A percentile compares a stretch with the other conserved stretches of the same genome.
phyloP scores from a whole-genome alignment of 2,329 filamentous ascomycete species.

The Cladophialophora carrionii region DNA sequence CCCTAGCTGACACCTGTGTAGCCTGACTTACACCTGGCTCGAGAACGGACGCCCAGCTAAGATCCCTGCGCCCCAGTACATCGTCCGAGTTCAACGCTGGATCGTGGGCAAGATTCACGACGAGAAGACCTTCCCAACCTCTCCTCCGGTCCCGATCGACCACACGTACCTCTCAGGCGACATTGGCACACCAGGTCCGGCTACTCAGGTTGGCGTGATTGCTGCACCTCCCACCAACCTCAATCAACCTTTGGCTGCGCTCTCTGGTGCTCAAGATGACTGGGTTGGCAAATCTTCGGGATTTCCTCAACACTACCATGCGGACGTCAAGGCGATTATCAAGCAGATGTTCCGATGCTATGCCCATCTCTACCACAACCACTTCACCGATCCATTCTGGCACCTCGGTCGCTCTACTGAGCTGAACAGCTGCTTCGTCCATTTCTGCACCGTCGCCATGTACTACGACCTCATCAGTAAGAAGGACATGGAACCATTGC shows the following conservation, averaged over 20 bases:
- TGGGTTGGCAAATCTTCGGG: constrained; percentile 93
- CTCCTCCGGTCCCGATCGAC: constrained; percentile 66
- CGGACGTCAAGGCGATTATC: constrained; percentile 91
- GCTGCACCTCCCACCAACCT: constrained; percentile 48
- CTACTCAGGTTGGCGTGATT: constrained; percentile 36
- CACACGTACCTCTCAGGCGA: constrained; percentile 60
- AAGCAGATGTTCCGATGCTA: constrained; percentile 99
- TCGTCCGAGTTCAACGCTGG: constrained; percentile 95
- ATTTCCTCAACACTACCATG: constrained; percentile 86
- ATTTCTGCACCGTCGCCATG: constrained; percentile 79
- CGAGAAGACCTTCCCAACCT: constrained; percentile 84
- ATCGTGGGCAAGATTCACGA: constrained; percentile 96
- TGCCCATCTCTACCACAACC: constrained; percentile 95
- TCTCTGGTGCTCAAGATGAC: constrained; percentile 64
- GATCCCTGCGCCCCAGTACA: constrained; percentile 89
- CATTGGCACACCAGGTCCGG: constrained; percentile 50
- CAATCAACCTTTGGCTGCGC: constrained; percentile 62
- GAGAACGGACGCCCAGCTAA: constrained; percentile 87
- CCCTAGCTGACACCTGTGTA: constrained; percentile 46
- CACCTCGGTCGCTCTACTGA: constrained; percentile 72
- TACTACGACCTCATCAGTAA: constrained; percentile 82
- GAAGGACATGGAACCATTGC: constrained; percentile 93
- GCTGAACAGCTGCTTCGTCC: constrained; percentile 84
- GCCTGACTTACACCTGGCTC: constrained; percentile 95
- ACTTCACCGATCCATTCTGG: constrained; percentile 84